Percentiles rank a stretch among this genome's conserved stretches.
Evolutionary conservation across 176 grass and related monocot genomes (phyloP).

Genomic region (Bothriochloa decipiens): DNA sequence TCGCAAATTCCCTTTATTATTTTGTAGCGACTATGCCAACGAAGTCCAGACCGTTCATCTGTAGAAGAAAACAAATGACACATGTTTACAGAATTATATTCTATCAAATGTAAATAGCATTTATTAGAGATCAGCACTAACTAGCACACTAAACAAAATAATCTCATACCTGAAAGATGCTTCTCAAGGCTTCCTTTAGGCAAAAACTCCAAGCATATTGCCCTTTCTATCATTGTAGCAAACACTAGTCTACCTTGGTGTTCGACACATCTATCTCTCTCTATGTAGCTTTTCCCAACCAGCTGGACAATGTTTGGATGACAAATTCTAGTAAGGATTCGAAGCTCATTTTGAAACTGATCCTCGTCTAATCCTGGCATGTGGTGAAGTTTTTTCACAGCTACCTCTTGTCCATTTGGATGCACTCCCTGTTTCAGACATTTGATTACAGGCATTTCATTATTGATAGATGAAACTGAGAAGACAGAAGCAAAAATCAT

Average conservation of each 20-base stretch:
- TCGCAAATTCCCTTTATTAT: background rate
- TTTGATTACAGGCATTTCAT: too few relatives aligned
- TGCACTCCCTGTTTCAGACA: background rate
- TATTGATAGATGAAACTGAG: background rate
- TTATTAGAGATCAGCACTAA: too few relatives aligned
- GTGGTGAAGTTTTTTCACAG: background rate
- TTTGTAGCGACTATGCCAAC: background rate
- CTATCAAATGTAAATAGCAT: too few relatives aligned
- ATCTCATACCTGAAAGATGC: background rate
- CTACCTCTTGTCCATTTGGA: background rate
- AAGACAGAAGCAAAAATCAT: background rate
- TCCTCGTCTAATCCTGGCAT: background rate
- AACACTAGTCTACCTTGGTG: background rate
- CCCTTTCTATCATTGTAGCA: background rate
- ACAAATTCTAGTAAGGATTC: background rate
- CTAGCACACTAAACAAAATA: too few relatives aligned
- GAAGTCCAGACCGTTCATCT: background rate
- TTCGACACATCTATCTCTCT: background rate
- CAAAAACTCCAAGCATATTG: constrained; percentile 1
- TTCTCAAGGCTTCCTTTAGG: background rate
- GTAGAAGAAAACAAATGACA: background rate
- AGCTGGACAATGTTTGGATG: background rate
- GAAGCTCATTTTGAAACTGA: background rate
- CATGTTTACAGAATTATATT: too few relatives aligned
- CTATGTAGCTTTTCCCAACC: too few relatives aligned